phyloP scores from a whole-genome alignment of 2,329 filamentous ascomycete species.

The Phialocephala subalpina region DNA sequence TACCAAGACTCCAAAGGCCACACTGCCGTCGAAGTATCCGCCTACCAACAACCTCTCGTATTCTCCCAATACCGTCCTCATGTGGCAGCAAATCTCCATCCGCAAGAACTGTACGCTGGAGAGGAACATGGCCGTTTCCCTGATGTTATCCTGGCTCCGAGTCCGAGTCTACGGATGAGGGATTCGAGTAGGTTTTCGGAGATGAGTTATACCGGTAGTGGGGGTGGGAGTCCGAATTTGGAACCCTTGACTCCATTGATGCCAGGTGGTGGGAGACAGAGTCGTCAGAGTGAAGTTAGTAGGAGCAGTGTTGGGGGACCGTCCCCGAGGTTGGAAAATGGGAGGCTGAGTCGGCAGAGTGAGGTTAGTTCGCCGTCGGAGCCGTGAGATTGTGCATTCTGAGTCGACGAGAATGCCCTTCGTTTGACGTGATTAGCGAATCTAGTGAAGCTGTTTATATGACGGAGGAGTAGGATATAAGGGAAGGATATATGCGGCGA shows the following conservation, averaged over 20 bases:
- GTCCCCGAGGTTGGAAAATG: background rate
- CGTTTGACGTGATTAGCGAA: background rate
- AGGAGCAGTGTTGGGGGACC: background rate
- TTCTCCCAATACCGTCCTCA: slow-evolving; percentile 14
- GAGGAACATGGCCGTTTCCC: background rate
- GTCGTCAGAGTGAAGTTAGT: slow-evolving; percentile 6
- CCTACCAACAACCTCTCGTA: slow-evolving; percentile 8
- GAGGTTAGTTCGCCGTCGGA: slow-evolving; percentile 12
- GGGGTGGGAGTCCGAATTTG: background rate
- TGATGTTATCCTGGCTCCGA: background rate
- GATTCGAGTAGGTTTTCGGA: slow-evolving; percentile 15
- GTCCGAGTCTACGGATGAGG: background rate
- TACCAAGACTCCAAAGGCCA: slow-evolving; percentile 24
- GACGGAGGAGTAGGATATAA: background rate
- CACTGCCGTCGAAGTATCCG: slow-evolving; percentile 16
- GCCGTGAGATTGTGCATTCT: background rate
- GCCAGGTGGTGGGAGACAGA: background rate
- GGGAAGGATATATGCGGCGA: background rate
- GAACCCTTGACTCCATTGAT: background rate
- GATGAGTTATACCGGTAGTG: background rate
- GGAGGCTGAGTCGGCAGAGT: slow-evolving; percentile 14
- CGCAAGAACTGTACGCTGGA: slow-evolving; percentile 6
- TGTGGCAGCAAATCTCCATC: background rate
- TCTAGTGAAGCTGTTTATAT: background rate
- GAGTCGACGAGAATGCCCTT: background rate